Conservation (phyloP, 2,329 filamentous ascomycete species). For the Botrytis tulipae region DNA sequence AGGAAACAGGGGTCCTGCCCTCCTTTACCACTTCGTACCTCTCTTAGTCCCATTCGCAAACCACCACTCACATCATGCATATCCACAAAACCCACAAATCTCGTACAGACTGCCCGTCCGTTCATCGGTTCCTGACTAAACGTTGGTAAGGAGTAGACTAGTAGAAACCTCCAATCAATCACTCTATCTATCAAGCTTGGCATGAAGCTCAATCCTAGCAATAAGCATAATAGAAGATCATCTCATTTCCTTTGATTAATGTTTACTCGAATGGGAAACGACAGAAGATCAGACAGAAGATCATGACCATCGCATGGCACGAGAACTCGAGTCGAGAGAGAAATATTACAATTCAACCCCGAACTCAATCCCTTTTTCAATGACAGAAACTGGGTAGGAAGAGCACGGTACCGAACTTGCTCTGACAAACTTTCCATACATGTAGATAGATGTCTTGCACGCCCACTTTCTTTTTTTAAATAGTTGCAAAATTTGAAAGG, state of each 20-base stretch:
- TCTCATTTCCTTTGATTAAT: constrained; percentile 4
- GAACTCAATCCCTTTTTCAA: background rate
- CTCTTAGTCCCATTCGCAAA: background rate
- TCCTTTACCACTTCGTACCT: background rate
- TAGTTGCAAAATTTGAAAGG: background rate
- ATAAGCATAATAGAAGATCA: background rate
- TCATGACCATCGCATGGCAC: background rate
- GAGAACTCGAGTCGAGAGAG: background rate
- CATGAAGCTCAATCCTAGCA: background rate
- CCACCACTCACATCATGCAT: background rate
- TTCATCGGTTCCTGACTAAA: constrained; percentile 5
- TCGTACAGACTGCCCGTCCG: background rate
- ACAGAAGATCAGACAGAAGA: background rate
- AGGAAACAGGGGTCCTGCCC: background rate
- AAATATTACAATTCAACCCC: background rate
- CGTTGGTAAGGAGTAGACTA: background rate
- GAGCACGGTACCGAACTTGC: background rate
- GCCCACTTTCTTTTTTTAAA: background rate
- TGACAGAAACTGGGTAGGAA: background rate
- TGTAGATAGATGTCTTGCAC: background rate
- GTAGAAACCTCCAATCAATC: background rate
- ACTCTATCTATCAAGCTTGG: background rate
- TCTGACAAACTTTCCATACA: background rate
- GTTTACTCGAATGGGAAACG: background rate
- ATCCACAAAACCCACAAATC: background rate